Conservation (phyloP, 345 rosid species). For the Barbarea vulgaris region DNA sequence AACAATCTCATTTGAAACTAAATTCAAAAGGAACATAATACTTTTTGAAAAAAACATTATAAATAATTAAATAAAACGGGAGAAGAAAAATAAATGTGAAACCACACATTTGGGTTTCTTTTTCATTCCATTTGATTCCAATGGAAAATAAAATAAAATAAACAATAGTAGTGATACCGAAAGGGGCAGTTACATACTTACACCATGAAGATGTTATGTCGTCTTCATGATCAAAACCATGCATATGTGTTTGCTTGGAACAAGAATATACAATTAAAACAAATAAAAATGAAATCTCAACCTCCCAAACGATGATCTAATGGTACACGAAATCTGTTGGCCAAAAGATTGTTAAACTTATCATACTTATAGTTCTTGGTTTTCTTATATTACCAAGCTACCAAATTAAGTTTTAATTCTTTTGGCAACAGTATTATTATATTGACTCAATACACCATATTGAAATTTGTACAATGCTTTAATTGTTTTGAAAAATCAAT, state of each 20-base stretch:
- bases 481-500: neutral
- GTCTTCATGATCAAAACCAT: conserved; percentile 21
- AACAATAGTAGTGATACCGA: neutral
- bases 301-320: conserved; percentile 7
- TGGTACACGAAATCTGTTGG: conserved; percentile 20
- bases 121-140: neutral
- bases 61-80: neutral
- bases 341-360: conserved; percentile 1
- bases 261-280: neutral
- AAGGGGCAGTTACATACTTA: conserved; percentile 27
- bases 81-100: neutral
- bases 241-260: conserved; percentile 15
- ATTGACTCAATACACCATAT: neutral
- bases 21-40: conserved; percentile 6
- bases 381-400: conserved; percentile 4
- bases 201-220: conserved; percentile 15
- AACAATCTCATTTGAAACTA: neutral
- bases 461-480: conserved; percentile 5
- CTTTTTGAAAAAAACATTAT: neutral
- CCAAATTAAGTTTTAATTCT: neutral
- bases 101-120: neutral
- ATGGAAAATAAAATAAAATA: neutral
- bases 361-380: neutral
- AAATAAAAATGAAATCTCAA: conserved; percentile 13
- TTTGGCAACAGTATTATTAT: neutral